Conservation (phyloP, 306 rosid genomes). For the Cucurbita ficifolia region DNA sequence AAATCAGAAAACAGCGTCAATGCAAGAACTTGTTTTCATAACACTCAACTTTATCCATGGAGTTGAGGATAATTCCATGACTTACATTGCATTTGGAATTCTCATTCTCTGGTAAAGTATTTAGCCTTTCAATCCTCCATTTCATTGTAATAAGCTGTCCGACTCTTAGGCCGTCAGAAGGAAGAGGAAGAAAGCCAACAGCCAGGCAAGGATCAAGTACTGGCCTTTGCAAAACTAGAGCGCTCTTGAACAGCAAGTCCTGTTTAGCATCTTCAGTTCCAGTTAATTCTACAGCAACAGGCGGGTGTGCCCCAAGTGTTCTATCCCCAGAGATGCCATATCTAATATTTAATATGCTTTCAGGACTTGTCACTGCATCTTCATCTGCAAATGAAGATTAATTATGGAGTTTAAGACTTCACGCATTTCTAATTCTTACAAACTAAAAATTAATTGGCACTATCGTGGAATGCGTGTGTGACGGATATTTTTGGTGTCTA, state of each 20-base stretch:
- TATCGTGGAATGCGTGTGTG: neutral
- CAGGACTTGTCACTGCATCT: constrained; percentile 25
- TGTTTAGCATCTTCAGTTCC: constrained; percentile 31
- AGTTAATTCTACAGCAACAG: constrained; percentile 32
- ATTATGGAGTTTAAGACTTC: neutral
- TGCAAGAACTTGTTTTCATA: neutral
- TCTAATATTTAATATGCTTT: constrained; percentile 67
- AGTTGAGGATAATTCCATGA: neutral
- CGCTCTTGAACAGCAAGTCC: constrained; percentile 68
- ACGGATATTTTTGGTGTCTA: neutral
- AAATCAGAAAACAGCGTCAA: neutral
- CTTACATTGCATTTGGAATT: constrained; percentile 48
- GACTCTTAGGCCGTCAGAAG: constrained; percentile 72
- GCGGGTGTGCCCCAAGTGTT: constrained; percentile 77
- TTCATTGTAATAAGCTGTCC: constrained; percentile 83
- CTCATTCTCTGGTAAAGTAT: constrained; percentile 43
- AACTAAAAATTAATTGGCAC: neutral
- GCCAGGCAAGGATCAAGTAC: constrained; percentile 92
- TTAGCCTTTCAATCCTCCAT: constrained; percentile 93
- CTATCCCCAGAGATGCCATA: constrained; percentile 79
- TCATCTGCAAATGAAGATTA: constrained; percentile 27
- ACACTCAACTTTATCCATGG: neutral
- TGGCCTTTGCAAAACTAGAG: constrained; percentile 78
- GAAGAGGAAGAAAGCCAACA: constrained; percentile 94
- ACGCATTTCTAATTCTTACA: neutral